These are phyloP conservation scores for Penicillium aurantiogriseum DNA, from an alignment of 2,329 filamentous ascomycete genomes.

Conservation along the genomic window DNA sequence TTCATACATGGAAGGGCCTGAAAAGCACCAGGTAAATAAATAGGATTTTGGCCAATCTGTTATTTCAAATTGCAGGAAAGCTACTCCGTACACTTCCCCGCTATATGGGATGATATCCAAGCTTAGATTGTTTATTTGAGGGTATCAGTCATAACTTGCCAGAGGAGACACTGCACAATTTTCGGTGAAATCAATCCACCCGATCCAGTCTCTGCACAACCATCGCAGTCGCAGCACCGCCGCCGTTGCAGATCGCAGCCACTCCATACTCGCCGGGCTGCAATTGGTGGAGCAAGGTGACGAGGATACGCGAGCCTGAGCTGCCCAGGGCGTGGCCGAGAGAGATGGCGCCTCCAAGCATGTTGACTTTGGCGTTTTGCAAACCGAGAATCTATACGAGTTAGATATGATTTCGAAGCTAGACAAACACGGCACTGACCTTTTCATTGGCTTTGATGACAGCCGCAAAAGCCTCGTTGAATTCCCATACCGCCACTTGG, in stretches of 20 bases:
- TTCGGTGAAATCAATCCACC: conserved; percentile 35
- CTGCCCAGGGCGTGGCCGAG: conserved; percentile 89
- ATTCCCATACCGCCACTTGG: conserved; percentile 93
- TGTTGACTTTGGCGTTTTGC: conserved; percentile 76
- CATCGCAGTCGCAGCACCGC: conserved; percentile 85
- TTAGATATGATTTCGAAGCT: conserved; percentile 15
- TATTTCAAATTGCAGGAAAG: background rate
- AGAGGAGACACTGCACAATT: background rate
- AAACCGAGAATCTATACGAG: conserved; percentile 69
- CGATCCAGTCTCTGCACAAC: conserved; percentile 79
- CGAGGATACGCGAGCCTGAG: conserved; percentile 87
- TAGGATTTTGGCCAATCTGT: background rate
- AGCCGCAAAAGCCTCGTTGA: conserved; percentile 96
- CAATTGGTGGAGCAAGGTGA: conserved; percentile 86
- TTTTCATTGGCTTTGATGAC: conserved; percentile 94
- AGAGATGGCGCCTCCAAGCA: conserved; percentile 85
- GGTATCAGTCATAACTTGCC: conserved; percentile 12
- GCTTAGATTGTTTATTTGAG: conserved; percentile 4
- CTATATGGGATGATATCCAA: background rate
- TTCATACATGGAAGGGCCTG: background rate
- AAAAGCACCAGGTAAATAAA: background rate
- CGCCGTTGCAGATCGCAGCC: conserved; percentile 95
- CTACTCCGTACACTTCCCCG: background rate
- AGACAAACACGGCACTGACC: conserved; percentile 45
- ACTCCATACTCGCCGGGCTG: conserved; percentile 91